Evolutionary conservation across 106 monocot species (phyloP).

Genomic region (Dendrobium nobile): DNA sequence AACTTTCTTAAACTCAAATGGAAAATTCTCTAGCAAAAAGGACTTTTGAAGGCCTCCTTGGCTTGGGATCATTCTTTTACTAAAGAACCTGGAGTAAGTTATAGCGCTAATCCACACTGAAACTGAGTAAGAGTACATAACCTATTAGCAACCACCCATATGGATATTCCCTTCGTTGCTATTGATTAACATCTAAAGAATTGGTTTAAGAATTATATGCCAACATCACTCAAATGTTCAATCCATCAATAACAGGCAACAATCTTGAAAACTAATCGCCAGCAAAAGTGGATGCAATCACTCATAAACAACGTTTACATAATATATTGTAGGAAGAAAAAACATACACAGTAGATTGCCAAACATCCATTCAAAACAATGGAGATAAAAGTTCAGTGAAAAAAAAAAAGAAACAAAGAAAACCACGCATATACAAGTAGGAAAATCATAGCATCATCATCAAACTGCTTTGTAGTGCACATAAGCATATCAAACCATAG

Average conservation of each 20-base stretch:
- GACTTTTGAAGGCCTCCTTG: too few species aligned
- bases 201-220: background rate
- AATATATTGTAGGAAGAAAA: background rate
- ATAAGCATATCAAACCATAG: conserved; percentile 24
- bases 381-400: background rate
- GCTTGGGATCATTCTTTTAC: too few species aligned
- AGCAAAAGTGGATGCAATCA: background rate
- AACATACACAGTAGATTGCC: background rate
- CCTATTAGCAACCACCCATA: too few species aligned
- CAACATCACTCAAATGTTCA: background rate
- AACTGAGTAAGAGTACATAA: too few species aligned
- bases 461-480: too few species aligned
- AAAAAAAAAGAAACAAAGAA: background rate
- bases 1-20: background rate
- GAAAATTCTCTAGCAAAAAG: background rate
- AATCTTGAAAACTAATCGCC: background rate
- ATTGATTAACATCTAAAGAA: too few species aligned
- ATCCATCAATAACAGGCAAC: background rate
- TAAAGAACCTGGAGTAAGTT: too few species aligned
- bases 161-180: too few species aligned
- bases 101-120: too few species aligned
- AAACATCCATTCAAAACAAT: background rate
- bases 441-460: background rate
- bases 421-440: background rate
- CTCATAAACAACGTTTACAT: background rate